These are phyloP conservation scores for Kwoniella shandongensis DNA, from an alignment of 768 basidiomycete species.

Conservation along the genomic window DNA sequence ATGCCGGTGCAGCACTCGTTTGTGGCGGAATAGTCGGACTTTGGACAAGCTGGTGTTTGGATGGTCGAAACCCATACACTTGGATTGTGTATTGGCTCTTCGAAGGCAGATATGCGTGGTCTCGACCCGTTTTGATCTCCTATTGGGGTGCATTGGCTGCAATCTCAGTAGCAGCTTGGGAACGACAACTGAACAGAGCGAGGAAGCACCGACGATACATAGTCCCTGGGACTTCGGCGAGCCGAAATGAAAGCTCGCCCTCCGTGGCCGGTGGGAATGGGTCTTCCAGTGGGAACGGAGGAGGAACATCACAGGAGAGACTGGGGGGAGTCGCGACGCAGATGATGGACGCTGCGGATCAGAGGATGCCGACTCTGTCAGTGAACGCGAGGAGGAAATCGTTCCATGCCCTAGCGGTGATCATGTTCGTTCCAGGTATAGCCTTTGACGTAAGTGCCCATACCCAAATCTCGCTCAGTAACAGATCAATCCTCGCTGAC, in stretches of 20 bases:
- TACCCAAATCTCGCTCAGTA: too few relatives aligned
- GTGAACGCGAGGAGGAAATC: slow-evolving; percentile 92
- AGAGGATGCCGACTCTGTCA: slow-evolving; percentile 81
- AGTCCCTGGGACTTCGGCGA: slow-evolving; percentile 28
- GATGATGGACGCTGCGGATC: slow-evolving; percentile 75
- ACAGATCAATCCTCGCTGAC: slow-evolving; percentile 7
- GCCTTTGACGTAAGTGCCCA: slow-evolving; percentile 74
- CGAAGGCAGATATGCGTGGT: slow-evolving; percentile 75
- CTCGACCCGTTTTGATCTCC: slow-evolving; percentile 68
- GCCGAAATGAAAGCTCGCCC: slow-evolving; percentile 4
- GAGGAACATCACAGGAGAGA: slow-evolving; percentile 45
- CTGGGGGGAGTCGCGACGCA: slow-evolving; percentile 40
- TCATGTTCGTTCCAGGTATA: slow-evolving; percentile 95
- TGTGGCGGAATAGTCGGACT: slow-evolving; percentile 79
- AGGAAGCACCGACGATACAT: slow-evolving; percentile 62
- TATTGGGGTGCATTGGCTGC: slow-evolving; percentile 82
- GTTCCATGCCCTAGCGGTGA: slow-evolving; percentile 91
- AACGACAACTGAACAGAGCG: slow-evolving; percentile 77
- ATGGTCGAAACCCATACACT: slow-evolving; percentile 78
- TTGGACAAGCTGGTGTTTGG: slow-evolving; percentile 86
- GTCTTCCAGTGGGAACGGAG: background rate
- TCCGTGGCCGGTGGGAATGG: background rate
- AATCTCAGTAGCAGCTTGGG: slow-evolving; percentile 93
- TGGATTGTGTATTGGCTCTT: slow-evolving; percentile 78
- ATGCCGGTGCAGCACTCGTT: slow-evolving; percentile 70